Conservation (phyloP, 1,139 yeast genomes). For the Nakaseomyces nivariensis region DNA sequence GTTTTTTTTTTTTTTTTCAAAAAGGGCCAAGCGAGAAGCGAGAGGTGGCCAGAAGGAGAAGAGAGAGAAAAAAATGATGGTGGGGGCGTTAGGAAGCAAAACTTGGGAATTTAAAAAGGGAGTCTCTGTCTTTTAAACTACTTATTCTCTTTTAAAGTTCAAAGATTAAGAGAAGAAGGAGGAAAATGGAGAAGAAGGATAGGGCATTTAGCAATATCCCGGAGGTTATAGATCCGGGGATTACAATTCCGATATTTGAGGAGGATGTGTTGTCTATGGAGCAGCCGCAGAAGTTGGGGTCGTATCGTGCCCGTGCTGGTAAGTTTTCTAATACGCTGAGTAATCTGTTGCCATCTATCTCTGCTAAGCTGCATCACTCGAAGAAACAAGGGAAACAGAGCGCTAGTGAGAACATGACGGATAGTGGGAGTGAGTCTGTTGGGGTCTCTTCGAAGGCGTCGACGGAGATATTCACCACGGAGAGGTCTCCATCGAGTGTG, state of each 20-base stretch:
- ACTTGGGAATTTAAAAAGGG: too few relatives aligned
- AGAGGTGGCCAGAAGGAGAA: too few relatives aligned
- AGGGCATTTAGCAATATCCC: constrained; percentile 18
- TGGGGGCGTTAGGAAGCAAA: too few relatives aligned
- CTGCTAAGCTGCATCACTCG: constrained; percentile 28
- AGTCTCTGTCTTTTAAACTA: too few relatives aligned
- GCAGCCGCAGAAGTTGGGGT: constrained; percentile 24
- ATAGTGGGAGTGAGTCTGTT: constrained; percentile 4
- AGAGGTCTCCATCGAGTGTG: background rate
- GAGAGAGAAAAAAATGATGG: too few relatives aligned
- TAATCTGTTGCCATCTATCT: constrained; percentile 26
- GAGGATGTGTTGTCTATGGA: constrained; percentile 12
- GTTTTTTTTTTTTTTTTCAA: too few relatives aligned
- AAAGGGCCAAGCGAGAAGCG: too few relatives aligned
- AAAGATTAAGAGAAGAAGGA: too few relatives aligned
- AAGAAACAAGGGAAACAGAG: constrained; percentile 14
- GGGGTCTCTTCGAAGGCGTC: constrained; percentile 3
- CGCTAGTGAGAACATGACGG: constrained; percentile 1
- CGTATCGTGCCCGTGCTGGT: constrained; percentile 27
- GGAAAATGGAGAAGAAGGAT: constrained; percentile 6
- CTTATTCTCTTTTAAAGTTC: too few relatives aligned
- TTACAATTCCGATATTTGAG: constrained; percentile 28
- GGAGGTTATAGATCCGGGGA: constrained; percentile 28
- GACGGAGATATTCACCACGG: background rate
- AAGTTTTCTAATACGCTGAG: constrained; percentile 28